A percentile compares a stretch with the other conserved stretches of the same genome.
phyloP scores from a whole-genome alignment of 2,329 filamentous ascomycete genomes.

The Colletotrichum falcatum region DNA sequence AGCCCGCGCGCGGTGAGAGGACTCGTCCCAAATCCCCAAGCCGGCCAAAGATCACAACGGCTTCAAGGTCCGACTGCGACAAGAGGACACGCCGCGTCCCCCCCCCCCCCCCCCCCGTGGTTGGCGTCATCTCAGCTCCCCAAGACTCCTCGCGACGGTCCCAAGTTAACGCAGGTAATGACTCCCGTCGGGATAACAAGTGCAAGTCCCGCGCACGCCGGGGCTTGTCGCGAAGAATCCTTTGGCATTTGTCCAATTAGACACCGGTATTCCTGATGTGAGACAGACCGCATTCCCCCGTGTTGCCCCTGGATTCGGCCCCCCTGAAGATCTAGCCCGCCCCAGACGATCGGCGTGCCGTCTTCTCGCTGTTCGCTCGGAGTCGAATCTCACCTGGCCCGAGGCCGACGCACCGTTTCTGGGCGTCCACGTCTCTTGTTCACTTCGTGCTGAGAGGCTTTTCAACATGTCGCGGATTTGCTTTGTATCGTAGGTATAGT shows the following conservation, averaged over 20 bases:
- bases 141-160: too few relatives aligned
- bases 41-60: too few relatives aligned
- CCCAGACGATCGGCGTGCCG: too few relatives aligned
- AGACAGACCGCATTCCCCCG: background rate
- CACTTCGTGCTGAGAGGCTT: background rate
- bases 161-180: background rate
- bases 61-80: background rate
- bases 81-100: too few relatives aligned
- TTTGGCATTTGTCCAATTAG: background rate
- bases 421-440: background rate
- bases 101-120: too few relatives aligned
- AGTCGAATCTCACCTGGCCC: background rate
- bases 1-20: background rate
- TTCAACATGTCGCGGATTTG: background rate
- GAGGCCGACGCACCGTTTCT: too few relatives aligned
- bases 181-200: too few relatives aligned
- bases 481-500: accelerated
- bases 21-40: background rate
- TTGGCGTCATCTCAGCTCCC: too few relatives aligned
- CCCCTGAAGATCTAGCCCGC: background rate
- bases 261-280: background rate
- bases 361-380: background rate
- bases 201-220: too few relatives aligned
- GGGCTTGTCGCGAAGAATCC: background rate
- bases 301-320: background rate